Percentiles rank a stretch among this genome's conserved stretches.
Conservation (phyloP, 2,329 filamentous ascomycete genomes). For the Trichoderma sp. region DNA sequence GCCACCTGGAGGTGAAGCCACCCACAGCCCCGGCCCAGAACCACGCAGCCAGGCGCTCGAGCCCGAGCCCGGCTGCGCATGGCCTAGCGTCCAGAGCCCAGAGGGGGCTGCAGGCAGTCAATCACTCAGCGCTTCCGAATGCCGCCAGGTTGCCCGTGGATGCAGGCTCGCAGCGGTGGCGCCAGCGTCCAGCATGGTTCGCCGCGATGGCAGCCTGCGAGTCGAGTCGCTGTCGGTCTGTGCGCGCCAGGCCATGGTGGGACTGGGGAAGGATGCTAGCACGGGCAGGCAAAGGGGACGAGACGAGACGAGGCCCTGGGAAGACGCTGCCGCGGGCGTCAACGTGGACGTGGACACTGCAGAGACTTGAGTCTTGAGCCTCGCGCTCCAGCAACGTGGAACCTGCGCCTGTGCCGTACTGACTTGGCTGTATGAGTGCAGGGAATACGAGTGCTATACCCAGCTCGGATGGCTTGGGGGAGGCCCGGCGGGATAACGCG, state of each 20-base stretch:
- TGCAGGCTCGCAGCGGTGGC: slow-evolving; percentile 15
- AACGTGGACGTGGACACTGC: neutral
- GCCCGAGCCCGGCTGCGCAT: slow-evolving; percentile 26
- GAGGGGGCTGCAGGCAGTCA: slow-evolving; percentile 22
- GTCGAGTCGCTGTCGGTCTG: slow-evolving; percentile 26
- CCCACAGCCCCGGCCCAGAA: slow-evolving; percentile 18
- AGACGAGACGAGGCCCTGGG: neutral
- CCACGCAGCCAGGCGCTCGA: slow-evolving; percentile 1
- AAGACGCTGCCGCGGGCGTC: neutral
- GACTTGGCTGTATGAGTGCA: neutral
- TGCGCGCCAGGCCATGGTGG: slow-evolving; percentile 17
- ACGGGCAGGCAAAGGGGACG: neutral
- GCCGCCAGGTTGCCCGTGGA: slow-evolving; percentile 17
- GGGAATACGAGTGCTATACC: neutral
- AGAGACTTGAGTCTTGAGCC: neutral
- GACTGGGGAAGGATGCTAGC: slow-evolving; percentile 24
- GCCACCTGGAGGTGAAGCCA: slow-evolving; percentile 11
- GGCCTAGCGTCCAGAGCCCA: slow-evolving; percentile 10
- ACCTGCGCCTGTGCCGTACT: neutral
- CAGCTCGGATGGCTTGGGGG: neutral
- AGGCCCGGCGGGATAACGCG: slow-evolving; percentile 16
- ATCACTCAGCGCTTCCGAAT: slow-evolving; percentile 20
- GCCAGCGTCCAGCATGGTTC: slow-evolving; percentile 14
- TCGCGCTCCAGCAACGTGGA: slow-evolving; percentile 1
- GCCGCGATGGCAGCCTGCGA: slow-evolving; percentile 22